Evolutionary conservation across 345 rosid species (phyloP).

Genomic region (Brassica cretica): DNA sequence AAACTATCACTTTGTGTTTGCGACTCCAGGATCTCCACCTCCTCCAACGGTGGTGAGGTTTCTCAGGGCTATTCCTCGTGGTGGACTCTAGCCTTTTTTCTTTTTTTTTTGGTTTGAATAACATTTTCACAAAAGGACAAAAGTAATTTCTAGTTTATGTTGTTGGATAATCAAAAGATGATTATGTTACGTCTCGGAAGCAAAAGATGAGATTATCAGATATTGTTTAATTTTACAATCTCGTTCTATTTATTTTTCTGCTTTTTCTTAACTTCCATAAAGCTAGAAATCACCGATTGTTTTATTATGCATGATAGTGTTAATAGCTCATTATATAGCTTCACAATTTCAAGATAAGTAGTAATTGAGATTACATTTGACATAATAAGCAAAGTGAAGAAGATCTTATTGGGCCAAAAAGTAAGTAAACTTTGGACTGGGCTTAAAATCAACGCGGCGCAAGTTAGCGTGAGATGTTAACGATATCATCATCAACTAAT

Average conservation of each 20-base stretch:
- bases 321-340: no score
- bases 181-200: no score
- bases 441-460: slow-evolving; percentile 14
- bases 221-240: no score
- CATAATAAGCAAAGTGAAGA: background rate
- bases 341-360: background rate
- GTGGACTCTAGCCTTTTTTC: background rate
- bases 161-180: no score
- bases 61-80: background rate
- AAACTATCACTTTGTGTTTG: background rate
- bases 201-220: no score
- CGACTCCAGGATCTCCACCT: background rate
- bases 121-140: background rate
- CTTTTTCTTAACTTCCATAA: no score
- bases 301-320: no score
- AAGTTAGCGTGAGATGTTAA: slow-evolving; percentile 15
- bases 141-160: background rate
- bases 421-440: background rate
- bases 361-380: background rate
- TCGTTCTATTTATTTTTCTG: no score
- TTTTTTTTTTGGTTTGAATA: background rate
- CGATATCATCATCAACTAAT: slow-evolving; percentile 12
- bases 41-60: background rate
- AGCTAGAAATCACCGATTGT: no score
- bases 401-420: background rate